Conservation (phyloP, 2,329 filamentous ascomycete species). For the Pseudogymnoascus sp. region DNA sequence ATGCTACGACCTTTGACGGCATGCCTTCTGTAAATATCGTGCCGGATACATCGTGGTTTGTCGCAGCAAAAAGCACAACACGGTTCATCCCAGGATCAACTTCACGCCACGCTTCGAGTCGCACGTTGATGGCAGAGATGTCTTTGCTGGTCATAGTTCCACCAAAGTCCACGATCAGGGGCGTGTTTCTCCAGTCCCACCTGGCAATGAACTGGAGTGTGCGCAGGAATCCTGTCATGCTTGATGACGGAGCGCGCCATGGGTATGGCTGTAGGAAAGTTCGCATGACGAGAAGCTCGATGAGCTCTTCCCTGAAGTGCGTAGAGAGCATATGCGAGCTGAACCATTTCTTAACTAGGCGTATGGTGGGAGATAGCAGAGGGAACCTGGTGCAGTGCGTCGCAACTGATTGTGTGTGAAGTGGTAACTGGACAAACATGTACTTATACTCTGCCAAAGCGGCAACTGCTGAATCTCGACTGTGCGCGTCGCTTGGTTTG, state of each 20-base stretch:
- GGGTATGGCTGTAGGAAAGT: conserved; percentile 77
- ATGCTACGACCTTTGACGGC: conserved; percentile 75
- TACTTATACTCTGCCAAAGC: conserved; percentile 66
- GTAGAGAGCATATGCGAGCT: conserved; percentile 67
- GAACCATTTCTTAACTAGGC: conserved; percentile 87
- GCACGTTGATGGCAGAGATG: conserved; percentile 55
- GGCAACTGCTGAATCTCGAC: conserved; percentile 60
- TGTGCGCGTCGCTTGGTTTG: conserved; percentile 56
- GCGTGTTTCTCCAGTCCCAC: conserved; percentile 87
- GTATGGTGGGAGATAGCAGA: conserved; percentile 71
- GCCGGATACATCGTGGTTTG: conserved; percentile 69
- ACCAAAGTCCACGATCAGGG: conserved; percentile 71
- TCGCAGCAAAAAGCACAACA: conserved; percentile 72
- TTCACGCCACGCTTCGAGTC: conserved; percentile 76
- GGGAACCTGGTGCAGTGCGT: conserved; percentile 75
- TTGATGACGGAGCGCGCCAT: conserved; percentile 68
- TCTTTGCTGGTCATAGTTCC: conserved; percentile 55
- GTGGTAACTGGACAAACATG: conserved; percentile 61
- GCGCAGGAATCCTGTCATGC: conserved; percentile 72
- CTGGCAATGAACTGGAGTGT: conserved; percentile 70
- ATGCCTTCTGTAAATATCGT: conserved; percentile 69
- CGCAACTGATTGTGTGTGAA: conserved; percentile 74
- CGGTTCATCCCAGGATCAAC: conserved; percentile 85
- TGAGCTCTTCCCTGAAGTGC: conserved; percentile 70
- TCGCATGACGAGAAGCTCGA: conserved; percentile 74